Evolutionary conservation across 1,284 basidiomycete species (phyloP), one percentile per base, ranked within the genome.

Genomic region (Exobasidium rhododendri): DNA sequence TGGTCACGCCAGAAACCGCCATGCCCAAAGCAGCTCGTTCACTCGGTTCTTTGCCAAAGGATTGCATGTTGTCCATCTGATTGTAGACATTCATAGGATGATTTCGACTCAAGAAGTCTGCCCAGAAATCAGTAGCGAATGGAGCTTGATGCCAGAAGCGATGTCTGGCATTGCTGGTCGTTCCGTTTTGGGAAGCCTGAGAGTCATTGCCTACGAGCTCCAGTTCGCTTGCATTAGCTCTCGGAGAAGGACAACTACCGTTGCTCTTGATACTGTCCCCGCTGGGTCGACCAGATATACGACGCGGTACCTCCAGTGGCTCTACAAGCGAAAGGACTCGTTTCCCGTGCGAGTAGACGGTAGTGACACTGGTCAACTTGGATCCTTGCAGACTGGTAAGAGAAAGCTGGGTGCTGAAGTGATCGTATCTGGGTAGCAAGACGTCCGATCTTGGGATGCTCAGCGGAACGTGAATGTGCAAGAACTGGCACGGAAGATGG

Each of bases 401-500:
- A n/a, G 62, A 68, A 11, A 81, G 61, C 54, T 77, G 73, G 1
- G 79, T 69, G 59, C 70, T 71, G 54, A 81, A 69, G 26, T 71
- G 63, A 51, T 73, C 75, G 63, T 68, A 78, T 29, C 63, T 59
- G 1, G 73, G 70, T 56, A 73, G 66, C 59, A 70, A 58, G 44
- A 69, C 67, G 29, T 76, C 70, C 61, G 68, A 64, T 28, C 74
- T 71, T 22, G 81, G 81, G n/a, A 81, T 61, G 26, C 74, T 69
- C 32, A 81, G 67, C 24, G 78, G 74, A 26, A 81, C 75, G 26
- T 79, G 73, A 56, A 81, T 69, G 65, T 82, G 80, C 13, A 82
- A 70, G 72, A 81, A 81, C 58, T 81, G 81, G 61, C 80, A 82
- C 4, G 76, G 75, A 52, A 80, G 70, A 52, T 65, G 69, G 29